Base-by-base conservation (phyloP, 441 rosid species). In the Brassica balearica region DNA sequence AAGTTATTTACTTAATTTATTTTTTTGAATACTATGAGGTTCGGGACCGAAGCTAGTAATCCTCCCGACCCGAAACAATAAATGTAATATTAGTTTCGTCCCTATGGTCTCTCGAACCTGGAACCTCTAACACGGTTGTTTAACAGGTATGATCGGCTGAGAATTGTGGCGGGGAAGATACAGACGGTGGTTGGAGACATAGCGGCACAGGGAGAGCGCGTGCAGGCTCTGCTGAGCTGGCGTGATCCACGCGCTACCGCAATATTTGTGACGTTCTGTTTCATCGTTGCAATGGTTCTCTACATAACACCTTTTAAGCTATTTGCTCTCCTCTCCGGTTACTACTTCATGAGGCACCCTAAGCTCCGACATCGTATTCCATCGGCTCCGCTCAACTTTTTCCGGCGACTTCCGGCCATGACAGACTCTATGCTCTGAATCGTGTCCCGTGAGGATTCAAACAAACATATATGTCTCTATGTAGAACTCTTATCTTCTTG, bases 241-340 rank as follows among this genome's bases (percentile, higher is more conserved):
- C 86, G 97, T 59, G 98, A 96, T 86, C 96, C 97, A 59, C 97
- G 99, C 0, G 99, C 98, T 71, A 89, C 99, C 0, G 72, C 87
- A 2, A 84, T 93, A 20, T 96, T 87, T 65, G 41, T 93, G 80
- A 82, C 81, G 3, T 83, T 90, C 75, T 92, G 97, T 80, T 79
- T 96, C 2, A 43, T 86, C 43, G 83, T 86, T 60, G 99, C 98
- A 8, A 46, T 90, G 65, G 87, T 85, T 51, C 76, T 91, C 79
- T 96, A 96, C 74, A 85, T 87, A 65, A 89, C 89, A 0, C 97
- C 99, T 20, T 89, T 93, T 73, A 90, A 88, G 83, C 88, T 85
- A 12, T 80, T 96, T 10, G 91, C 87, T 68, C 87, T 93, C 68
- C 12, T 80, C 34, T 83, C 68, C 12, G 99, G 97, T 4, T 74